These are phyloP conservation scores for Nothomitra cinnamomea DNA, from an alignment of 2,329 filamentous ascomycete species.

Conservation along the genomic window DNA sequence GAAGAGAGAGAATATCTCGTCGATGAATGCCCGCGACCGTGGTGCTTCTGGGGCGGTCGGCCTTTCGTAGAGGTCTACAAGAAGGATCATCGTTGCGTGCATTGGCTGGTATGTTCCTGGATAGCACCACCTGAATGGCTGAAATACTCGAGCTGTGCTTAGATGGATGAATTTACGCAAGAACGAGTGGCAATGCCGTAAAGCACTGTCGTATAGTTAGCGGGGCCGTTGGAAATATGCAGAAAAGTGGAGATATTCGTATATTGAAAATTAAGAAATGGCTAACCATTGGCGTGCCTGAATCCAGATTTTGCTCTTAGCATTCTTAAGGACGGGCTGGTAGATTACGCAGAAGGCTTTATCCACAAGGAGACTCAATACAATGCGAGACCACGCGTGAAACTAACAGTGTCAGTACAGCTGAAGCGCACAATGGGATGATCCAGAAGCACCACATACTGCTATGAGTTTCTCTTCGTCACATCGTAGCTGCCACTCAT, in stretches of 20 bases:
- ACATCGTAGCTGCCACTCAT: background rate
- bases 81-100: conserved; percentile 30
- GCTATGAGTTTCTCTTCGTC: background rate
- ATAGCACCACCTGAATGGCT: conserved; percentile 32
- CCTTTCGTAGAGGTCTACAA: conserved; percentile 31
- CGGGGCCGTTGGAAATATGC: background rate
- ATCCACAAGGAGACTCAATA: background rate
- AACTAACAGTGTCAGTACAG: background rate
- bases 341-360: conserved; percentile 27
- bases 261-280: background rate
- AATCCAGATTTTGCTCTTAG: conserved; percentile 29
- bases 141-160: conserved; percentile 28
- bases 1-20: conserved; percentile 28
- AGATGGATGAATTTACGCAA: conserved; percentile 32
- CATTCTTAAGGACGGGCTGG: conserved; percentile 30
- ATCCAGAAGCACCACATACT: background rate
- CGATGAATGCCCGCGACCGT: conserved; percentile 27
- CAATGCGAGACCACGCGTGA: background rate
- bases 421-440: background rate
- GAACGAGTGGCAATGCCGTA: conserved; percentile 29
- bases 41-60: conserved; percentile 27
- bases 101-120: conserved; percentile 28
- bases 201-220: conserved; percentile 17
- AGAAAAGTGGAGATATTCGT: background rate
- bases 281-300: conserved; percentile 27